A percentile compares a stretch with the other conserved stretches of the same genome.
Evolutionary conservation across 768 basidiomycete genomes (phyloP).

Genomic region (Serendipita sp.): DNA sequence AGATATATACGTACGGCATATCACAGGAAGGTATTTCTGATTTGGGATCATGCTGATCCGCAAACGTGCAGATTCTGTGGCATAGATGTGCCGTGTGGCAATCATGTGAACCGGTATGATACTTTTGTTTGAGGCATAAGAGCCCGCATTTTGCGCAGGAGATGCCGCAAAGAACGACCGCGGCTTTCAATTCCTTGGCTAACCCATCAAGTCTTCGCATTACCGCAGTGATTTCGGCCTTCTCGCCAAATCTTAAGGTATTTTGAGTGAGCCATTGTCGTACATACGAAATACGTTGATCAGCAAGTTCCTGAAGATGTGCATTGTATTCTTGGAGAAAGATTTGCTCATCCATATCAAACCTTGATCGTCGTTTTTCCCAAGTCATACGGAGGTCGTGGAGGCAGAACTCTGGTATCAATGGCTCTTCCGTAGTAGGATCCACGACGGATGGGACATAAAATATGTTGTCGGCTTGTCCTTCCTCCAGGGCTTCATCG

Average conservation of each 20-base stretch:
- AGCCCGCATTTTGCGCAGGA: slow-evolving; percentile 34
- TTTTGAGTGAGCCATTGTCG: slow-evolving; percentile 36
- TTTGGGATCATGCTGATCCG: slow-evolving; percentile 20
- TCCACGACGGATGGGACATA: background rate
- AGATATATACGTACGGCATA: slow-evolving; percentile 26
- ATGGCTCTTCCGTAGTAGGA: background rate
- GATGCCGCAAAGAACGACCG: slow-evolving; percentile 32
- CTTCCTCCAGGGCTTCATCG: slow-evolving; percentile 14
- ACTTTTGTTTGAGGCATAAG: slow-evolving; percentile 29
- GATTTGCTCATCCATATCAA: slow-evolving; percentile 22
- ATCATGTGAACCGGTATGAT: slow-evolving; percentile 31
- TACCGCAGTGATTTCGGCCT: slow-evolving; percentile 30
- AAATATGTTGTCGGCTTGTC: background rate
- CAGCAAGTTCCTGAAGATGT: slow-evolving; percentile 25
- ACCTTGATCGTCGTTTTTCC: slow-evolving; percentile 14
- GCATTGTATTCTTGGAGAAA: slow-evolving; percentile 26
- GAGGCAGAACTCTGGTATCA: background rate
- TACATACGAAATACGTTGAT: slow-evolving; percentile 31
- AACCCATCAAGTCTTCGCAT: slow-evolving; percentile 28
- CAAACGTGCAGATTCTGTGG: slow-evolving; percentile 26
- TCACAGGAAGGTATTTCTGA: slow-evolving; percentile 20
- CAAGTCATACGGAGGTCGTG: background rate
- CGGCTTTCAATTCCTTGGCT: slow-evolving; percentile 29
- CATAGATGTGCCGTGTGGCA: slow-evolving; percentile 38
- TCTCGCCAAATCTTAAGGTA: slow-evolving; percentile 26